Evolutionary conservation across 495 filamentous ascomycete species (phyloP), one percentile per base, ranked within the genome.

Genomic region (Penicillium mononematosum): DNA sequence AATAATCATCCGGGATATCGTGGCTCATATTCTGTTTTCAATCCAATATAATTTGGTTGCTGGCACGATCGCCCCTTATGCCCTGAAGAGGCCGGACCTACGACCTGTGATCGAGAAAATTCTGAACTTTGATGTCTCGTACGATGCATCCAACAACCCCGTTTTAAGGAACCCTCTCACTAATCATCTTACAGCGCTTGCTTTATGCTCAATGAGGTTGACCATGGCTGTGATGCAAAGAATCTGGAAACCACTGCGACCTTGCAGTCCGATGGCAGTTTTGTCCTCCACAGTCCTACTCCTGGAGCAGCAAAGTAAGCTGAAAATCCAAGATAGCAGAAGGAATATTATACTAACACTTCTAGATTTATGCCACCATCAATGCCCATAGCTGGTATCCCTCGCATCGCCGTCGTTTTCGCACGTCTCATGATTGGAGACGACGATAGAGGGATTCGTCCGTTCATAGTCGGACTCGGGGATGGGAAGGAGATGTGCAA

Each of bases 21-120:
- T 36, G 24, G 58, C 61, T 2, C 46, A 51, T 0, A 47, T 44
- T 7, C 31, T 69, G 10, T 31, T 69, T 0, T 56, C 50, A 11
- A 73, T 74, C 12, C 71, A 74, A 17, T 67, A 54, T 52, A 74
- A 74, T 34, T 51, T 74, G 0, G 67, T 69, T 25, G 71, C 66
- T 24, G 71, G 70, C 14, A 74, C 70, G 4, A 59, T 74, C 20
- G 68, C 58, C 1, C 50, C 34, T 10, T 74, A 55, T 55, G 46
- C 53, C 5, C 6, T 19, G 0, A 42, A 54, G 17, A 54, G 68
- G 29, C 68, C 63, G 2, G 66, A 74, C 57, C 61, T 72, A 14
- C 22, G 41, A 9, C 38, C 46, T 25, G 45, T 74, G 10, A 58
- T 74, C 22, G 34, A 68, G 1, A 36, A 65, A 14, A 59, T 68